Percentiles rank a stretch among this genome's conserved stretches.
Conservation (phyloP, 2,329 filamentous ascomycete species). For the Alternaria postmessia region DNA sequence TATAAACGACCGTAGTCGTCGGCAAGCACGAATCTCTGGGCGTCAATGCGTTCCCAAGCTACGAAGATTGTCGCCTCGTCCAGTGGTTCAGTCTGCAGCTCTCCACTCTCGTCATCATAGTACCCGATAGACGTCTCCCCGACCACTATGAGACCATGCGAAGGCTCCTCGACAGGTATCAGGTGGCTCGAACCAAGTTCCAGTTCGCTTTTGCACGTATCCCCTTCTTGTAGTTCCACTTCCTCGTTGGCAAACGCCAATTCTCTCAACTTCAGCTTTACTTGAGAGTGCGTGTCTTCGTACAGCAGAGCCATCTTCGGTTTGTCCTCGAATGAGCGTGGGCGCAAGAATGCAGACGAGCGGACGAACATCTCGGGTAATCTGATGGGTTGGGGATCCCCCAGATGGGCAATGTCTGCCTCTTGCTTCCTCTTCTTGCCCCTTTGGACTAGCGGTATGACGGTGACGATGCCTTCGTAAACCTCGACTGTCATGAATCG, state of each 20-base stretch:
- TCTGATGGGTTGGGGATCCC: constrained; percentile 67
- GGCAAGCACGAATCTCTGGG: constrained; percentile 82
- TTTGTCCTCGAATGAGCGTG: constrained; percentile 57
- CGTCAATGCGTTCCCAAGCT: constrained; percentile 88
- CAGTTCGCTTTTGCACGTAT: constrained; percentile 61
- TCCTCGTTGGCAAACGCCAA: constrained; percentile 61
- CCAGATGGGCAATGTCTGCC: constrained; percentile 64
- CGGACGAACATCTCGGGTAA: constrained; percentile 73
- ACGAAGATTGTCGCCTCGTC: constrained; percentile 84
- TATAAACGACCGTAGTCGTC: constrained; percentile 91
- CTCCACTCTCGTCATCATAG: constrained; percentile 77
- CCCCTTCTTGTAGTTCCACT: constrained; percentile 63
- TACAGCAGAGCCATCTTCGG: constrained; percentile 72
- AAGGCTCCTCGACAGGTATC: constrained; percentile 67
- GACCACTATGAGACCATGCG: constrained; percentile 59
- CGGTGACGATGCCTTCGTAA: constrained; percentile 72
- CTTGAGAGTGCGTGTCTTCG: constrained; percentile 66
- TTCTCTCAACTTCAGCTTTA: constrained; percentile 64
- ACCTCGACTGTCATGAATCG: constrained; percentile 72
- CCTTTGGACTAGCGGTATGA: constrained; percentile 67
- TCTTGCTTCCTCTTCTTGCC: constrained; percentile 61
- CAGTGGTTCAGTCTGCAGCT: constrained; percentile 70
- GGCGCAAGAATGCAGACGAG: constrained; percentile 71
- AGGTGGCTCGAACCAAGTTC: constrained; percentile 69
- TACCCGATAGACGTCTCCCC: constrained; percentile 79